A percentile compares a stretch with the other conserved stretches of the same genome.
Evolutionary conservation across 2,329 filamentous ascomycete species (phyloP).

Genomic region (Phaeoacremonium minimum): DNA sequence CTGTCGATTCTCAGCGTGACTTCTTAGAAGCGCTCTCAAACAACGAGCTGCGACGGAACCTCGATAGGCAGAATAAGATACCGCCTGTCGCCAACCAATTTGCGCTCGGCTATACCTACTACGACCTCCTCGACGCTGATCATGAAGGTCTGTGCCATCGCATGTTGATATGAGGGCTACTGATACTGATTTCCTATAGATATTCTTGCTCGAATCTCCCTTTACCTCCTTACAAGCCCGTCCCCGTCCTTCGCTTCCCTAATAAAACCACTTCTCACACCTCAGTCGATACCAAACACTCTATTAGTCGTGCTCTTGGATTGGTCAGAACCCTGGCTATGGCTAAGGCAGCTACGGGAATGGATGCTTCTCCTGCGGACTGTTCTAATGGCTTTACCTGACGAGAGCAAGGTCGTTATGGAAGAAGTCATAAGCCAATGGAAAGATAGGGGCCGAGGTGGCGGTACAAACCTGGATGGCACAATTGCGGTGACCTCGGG

Average conservation of each 20-base stretch:
- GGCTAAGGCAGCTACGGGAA: slow-evolving; percentile 81
- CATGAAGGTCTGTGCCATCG: slow-evolving; percentile 71
- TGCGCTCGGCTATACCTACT: slow-evolving; percentile 90
- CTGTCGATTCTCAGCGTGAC: slow-evolving; percentile 77
- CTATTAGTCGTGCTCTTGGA: slow-evolving; percentile 89
- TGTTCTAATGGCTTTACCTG: slow-evolving; percentile 68
- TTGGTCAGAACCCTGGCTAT: slow-evolving; percentile 91
- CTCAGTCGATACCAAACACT: slow-evolving; percentile 79
- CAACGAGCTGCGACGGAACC: slow-evolving; percentile 46
- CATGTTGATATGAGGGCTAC: not conserved
- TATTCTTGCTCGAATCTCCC: slow-evolving; percentile 81
- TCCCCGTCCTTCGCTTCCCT: slow-evolving; percentile 79
- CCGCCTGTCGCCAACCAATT: slow-evolving; percentile 88
- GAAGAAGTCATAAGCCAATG: slow-evolving; percentile 80
- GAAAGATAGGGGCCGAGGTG: slow-evolving; percentile 69
- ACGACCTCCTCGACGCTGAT: slow-evolving; percentile 88
- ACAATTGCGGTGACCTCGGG: slow-evolving; percentile 52
- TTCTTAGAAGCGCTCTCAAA: slow-evolving; percentile 66
- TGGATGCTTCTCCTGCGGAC: slow-evolving; percentile 84
- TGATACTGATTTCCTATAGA: slow-evolving; percentile 46
- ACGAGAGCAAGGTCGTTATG: slow-evolving; percentile 76
- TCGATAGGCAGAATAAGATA: slow-evolving; percentile 54
- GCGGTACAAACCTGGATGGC: slow-evolving; percentile 59
- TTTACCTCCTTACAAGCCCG: slow-evolving; percentile 84
- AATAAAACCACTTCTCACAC: slow-evolving; percentile 77